Evolutionary conservation across 345 rosid species (phyloP).

Genomic region (Eucalyptus dawsonii): DNA sequence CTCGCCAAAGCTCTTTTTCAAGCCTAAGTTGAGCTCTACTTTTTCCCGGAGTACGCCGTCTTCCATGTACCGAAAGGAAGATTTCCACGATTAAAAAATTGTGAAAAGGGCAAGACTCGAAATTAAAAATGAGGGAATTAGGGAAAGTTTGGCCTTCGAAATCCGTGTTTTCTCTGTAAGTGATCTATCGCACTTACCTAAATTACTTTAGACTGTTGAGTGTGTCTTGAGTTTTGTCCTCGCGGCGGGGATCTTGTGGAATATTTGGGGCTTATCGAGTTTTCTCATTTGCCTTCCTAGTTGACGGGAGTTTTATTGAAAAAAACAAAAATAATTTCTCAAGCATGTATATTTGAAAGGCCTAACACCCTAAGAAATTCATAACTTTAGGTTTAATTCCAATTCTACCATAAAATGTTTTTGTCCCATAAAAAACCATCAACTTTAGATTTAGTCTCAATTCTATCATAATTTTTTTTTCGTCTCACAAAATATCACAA

Average conservation of each 20-base stretch:
- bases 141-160: neutral
- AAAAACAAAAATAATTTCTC: neutral
- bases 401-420: neutral
- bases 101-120: neutral
- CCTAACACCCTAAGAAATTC: neutral
- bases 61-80: neutral
- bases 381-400: neutral
- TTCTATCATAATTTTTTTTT: no score
- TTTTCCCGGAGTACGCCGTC: neutral
- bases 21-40: neutral
- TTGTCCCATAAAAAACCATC: no score
- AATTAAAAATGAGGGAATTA: neutral
- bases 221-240: neutral
- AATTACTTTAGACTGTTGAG: neutral
- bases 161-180: neutral
- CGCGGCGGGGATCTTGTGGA: neutral
- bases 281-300: neutral
- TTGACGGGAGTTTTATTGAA: neutral
- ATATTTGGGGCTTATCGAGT: neutral
- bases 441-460: neutral
- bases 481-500: no score
- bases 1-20: neutral
- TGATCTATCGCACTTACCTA: neutral
- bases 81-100: neutral
- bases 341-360: neutral